Evolutionary conservation across 306 rosid genomes (phyloP), one percentile per base, ranked within the genome.

Genomic region (Prunus persica): DNA sequence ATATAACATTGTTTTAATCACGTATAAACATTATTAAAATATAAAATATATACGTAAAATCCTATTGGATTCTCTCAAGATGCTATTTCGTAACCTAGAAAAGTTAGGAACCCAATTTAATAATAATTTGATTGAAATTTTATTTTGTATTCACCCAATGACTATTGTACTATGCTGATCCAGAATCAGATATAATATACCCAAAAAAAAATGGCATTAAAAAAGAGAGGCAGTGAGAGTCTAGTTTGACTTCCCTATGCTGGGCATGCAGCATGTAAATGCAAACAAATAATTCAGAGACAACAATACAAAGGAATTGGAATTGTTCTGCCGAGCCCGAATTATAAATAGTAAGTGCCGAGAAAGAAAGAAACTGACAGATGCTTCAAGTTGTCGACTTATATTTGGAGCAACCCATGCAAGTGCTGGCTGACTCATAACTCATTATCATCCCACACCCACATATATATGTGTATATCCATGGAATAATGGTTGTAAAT

Each of bases 331-430:
- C 16, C 58, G 45, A 43, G 73, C 18, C 60, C 25, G 27, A 8
- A 22, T 69, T 69, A 18, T 69, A 68, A 46, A 69, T 51, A 70
- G 62, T 11, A 51, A 51, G 47, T 50, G 47, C 62, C 14, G 6
- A 9, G 16, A 15, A 56, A 34, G 0, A 43, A 58, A 25, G 54
- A 24, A 38, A 72, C 76, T 34, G 76, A 56, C 41, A 38, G 54
- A 34, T 55, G 65, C 76, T 72, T 45, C 56, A 7, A 58, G 5
- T 73, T 73, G 68, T 73, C 77, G 60, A 22, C 43, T 58, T 73
- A 10, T 57, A 24, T 73, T 73, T 58, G 25, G 67, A 24, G 38
- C 19, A 8, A 32, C 47, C 22, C 49, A 65, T 65, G 50, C 49
- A 8, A 34, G 50, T 65, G 69, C 69, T 65, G 25, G 24, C 49